Conservation (phyloP, 371 early-diverging fungal genomes). For the Syncephalastrum sp. region DNA sequence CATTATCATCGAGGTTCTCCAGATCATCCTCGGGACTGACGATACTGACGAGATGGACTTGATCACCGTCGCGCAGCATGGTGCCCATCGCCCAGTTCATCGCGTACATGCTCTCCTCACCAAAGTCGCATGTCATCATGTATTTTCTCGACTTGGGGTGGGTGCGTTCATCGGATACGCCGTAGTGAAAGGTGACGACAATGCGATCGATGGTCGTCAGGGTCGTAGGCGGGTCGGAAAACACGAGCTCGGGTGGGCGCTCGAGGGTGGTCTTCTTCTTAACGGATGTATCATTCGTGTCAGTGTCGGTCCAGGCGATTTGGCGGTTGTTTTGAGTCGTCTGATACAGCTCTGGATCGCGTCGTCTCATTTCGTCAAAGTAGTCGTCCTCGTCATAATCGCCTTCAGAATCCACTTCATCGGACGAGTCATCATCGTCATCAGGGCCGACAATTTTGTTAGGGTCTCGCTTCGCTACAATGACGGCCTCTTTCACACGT, state of each 20-base stretch:
- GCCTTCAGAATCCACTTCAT: constrained; percentile 19
- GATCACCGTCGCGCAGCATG: constrained; percentile 52
- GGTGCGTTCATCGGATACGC: constrained; percentile 18
- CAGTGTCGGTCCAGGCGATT: constrained; percentile 30
- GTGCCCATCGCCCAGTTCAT: constrained; percentile 51
- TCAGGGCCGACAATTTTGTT: constrained; percentile 36
- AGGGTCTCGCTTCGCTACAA: constrained; percentile 44
- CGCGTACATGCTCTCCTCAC: constrained; percentile 46
- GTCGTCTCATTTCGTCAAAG: constrained; percentile 42
- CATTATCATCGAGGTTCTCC: constrained; percentile 33
- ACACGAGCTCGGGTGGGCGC: constrained; percentile 31
- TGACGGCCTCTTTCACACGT: constrained; percentile 43
- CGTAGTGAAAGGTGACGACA: constrained; percentile 39
- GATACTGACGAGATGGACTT: constrained; percentile 54
- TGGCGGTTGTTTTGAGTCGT: constrained; percentile 48
- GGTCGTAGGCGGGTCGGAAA: constrained; percentile 40
- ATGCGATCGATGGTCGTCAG: constrained; percentile 33
- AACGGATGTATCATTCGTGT: constrained; percentile 16
- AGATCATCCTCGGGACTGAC: constrained; percentile 45
- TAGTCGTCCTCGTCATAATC: constrained; percentile 44
- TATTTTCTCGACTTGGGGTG: constrained; percentile 26
- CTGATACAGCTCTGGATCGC: constrained; percentile 50
- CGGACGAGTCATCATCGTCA: constrained; percentile 13
- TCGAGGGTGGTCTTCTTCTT: constrained; percentile 7
- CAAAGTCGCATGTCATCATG: constrained; percentile 46